Conservation (phyloP, 768 basidiomycete genomes). For the Tephrocybe sp. region DNA sequence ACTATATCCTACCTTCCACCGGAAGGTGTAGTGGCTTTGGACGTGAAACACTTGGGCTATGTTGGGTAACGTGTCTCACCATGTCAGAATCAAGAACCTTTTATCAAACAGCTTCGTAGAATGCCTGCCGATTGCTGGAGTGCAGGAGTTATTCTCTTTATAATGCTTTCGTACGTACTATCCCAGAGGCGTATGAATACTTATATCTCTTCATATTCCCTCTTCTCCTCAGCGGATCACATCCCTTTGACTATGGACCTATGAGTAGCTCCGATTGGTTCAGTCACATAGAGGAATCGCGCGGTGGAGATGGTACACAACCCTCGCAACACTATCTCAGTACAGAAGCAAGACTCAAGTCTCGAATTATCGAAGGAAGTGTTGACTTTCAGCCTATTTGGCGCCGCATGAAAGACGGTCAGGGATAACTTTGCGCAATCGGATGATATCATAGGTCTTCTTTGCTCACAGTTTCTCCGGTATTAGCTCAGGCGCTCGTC, state of each 20-base stretch:
- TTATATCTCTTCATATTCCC: neutral
- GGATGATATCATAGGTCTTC: neutral
- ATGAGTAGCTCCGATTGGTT: slow-evolving; percentile 32
- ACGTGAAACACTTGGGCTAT: slow-evolving; percentile 71
- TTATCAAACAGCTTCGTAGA: slow-evolving; percentile 29
- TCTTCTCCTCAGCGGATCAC: slow-evolving; percentile 49
- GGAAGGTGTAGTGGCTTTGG: slow-evolving; percentile 78
- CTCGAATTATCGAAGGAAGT: slow-evolving; percentile 62
- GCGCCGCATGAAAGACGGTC: slow-evolving; percentile 58
- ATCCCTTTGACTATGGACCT: slow-evolving; percentile 72
- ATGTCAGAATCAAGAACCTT: neutral
- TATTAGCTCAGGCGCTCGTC: slow-evolving; percentile 57
- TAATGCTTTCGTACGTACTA: slow-evolving; percentile 85
- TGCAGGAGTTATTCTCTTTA: slow-evolving; percentile 74
- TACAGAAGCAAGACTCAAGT: slow-evolving; percentile 62
- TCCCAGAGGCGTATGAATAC: slow-evolving; percentile 8
- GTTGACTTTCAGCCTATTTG: slow-evolving; percentile 60
- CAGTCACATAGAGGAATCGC: slow-evolving; percentile 32
- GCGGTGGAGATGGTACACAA: slow-evolving; percentile 24
- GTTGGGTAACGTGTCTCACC: slow-evolving; percentile 33
- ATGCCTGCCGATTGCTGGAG: slow-evolving; percentile 95
- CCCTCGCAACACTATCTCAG: slow-evolving; percentile 41
- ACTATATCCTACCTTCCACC: slow-evolving; percentile 85
- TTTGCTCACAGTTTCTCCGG: neutral
- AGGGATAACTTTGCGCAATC: slow-evolving; percentile 12